These are phyloP conservation scores for Tolypocladium tundrense DNA, from an alignment of 2,329 filamentous ascomycete genomes.

Conservation along the genomic window DNA sequence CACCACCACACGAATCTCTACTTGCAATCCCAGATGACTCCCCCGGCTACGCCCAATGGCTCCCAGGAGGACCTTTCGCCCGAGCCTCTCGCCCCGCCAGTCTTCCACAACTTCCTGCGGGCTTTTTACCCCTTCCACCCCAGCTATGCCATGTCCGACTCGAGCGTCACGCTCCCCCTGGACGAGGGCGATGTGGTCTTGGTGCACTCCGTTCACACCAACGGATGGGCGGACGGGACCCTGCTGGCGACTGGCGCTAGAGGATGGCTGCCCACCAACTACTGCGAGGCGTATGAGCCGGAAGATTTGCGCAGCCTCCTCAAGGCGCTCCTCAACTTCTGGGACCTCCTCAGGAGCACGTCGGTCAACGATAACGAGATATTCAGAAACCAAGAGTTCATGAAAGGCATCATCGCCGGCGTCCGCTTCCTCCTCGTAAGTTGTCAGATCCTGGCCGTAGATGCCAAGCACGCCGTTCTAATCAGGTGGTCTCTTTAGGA, in stretches of 20 bases:
- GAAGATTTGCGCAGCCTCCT: conserved; percentile 76
- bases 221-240: conserved; percentile 97
- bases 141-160: conserved; percentile 63
- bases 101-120: conserved; percentile 90
- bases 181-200: conserved; percentile 87
- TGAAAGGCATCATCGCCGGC: conserved; percentile 86
- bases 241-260: conserved; percentile 74
- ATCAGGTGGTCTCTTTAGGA: conserved; percentile 44
- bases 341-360: conserved; percentile 77
- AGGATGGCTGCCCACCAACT: conserved; percentile 96
- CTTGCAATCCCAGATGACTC: conserved; percentile 57
- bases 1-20: conserved; percentile 29
- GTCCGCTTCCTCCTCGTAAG: conserved; percentile 82
- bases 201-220: conserved; percentile 93
- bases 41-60: conserved; percentile 63
- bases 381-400: conserved; percentile 86
- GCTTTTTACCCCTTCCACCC: conserved; percentile 92
- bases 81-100: conserved; percentile 39
- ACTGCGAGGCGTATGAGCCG: conserved; percentile 91
- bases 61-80: conserved; percentile 48
- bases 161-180: conserved; percentile 79
- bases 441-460: conserved; percentile 8
- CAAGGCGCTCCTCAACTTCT: conserved; percentile 80
- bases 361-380: conserved; percentile 65
- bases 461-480: background rate